phyloP scores from a whole-genome alignment of 805 yeast genomes.

The Cephaloascus albidus region DNA sequence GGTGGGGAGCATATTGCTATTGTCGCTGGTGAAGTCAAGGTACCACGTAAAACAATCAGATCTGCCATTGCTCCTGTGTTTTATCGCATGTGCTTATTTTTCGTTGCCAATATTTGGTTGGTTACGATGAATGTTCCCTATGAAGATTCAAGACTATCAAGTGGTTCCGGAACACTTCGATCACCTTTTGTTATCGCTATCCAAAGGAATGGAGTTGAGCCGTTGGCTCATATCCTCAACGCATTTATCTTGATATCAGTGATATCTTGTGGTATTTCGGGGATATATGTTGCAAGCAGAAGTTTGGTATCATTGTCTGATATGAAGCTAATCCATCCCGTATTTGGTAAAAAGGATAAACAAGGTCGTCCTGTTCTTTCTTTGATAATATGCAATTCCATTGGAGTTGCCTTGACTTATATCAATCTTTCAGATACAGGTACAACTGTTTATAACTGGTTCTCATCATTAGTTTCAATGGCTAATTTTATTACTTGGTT shows the following conservation, averaged over 20 bases:
- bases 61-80: too few relatives aligned
- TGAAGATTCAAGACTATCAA: constrained; percentile 14
- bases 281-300: constrained; percentile 33
- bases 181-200: constrained; percentile 34
- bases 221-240: constrained; percentile 30
- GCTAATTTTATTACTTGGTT: constrained; percentile 34
- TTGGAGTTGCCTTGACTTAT: constrained; percentile 29
- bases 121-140: too few relatives aligned
- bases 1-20: too few relatives aligned
- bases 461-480: constrained; percentile 29
- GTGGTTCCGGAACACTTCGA: too few relatives aligned
- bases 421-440: constrained; percentile 12
- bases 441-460: constrained; percentile 29
- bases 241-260: constrained; percentile 30
- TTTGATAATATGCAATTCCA: constrained; percentile 20
- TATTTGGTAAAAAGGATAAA: constrained; percentile 29
- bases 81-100: too few relatives aligned
- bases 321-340: constrained; percentile 28
- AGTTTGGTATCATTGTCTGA: constrained; percentile 31
- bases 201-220: constrained; percentile 24
- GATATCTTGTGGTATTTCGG: constrained; percentile 30
- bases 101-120: too few relatives aligned
- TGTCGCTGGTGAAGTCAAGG: too few relatives aligned
- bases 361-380: constrained; percentile 31
- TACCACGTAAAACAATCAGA: too few relatives aligned